Conservation (phyloP, 148 eudicot genomes). For the Oxyria digyna region DNA sequence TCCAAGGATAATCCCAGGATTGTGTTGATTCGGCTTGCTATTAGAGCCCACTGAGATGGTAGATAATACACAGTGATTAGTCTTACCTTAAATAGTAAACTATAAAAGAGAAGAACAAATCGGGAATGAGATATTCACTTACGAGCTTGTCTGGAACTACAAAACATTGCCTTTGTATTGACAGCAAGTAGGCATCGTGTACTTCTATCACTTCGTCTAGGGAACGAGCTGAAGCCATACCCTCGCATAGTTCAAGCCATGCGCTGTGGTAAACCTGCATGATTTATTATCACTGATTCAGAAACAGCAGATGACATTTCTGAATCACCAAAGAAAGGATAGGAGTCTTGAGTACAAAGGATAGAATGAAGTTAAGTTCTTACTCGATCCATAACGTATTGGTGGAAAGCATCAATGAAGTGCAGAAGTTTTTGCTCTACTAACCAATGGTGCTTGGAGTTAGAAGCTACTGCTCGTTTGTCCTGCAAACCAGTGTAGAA, state of each 20-base stretch:
- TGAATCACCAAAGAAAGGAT: neutral
- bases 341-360: neutral
- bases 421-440: constrained; percentile 93
- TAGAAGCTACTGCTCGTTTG: constrained; percentile 43
- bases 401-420: constrained; percentile 99
- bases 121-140: constrained; percentile 7
- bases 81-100: neutral
- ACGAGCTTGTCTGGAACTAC: constrained; percentile 98
- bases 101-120: neutral
- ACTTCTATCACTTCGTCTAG: constrained; percentile 92
- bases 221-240: constrained; percentile 82
- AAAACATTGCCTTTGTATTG: constrained; percentile 92
- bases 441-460: constrained; percentile 68
- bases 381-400: constrained; percentile 99
- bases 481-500: constrained; percentile 30
- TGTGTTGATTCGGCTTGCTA: constrained; percentile 85
- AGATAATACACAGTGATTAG: neutral
- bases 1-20: constrained; percentile 88
- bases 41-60: constrained; percentile 60
- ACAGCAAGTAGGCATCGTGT: constrained; percentile 83
- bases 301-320: neutral
- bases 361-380: constrained; percentile 15
- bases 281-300: neutral
- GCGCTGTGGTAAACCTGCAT: constrained; percentile 89
- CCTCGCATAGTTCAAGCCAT: constrained; percentile 89